These are phyloP conservation scores for Pistacia vera DNA, from an alignment of 345 rosid species.

Conservation along the genomic window DNA sequence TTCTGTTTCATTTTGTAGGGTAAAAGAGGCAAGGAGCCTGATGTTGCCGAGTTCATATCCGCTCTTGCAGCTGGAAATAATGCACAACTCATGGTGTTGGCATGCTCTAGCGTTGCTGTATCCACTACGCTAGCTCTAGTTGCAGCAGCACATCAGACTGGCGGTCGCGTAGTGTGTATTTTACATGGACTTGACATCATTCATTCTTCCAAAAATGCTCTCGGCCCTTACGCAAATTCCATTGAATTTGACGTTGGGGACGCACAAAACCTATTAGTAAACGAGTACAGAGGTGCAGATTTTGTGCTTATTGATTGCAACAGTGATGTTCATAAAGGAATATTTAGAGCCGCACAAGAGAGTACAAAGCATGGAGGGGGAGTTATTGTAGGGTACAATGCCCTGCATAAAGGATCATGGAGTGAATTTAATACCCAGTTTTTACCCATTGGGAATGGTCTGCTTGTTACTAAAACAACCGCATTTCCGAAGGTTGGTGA, in stretches of 20 bases:
- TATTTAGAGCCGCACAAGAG: conserved; percentile 30
- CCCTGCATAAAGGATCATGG: conserved; percentile 31
- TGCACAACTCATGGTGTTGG: conserved; percentile 51
- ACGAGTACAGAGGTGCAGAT: conserved; percentile 38
- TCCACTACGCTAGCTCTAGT: conserved; percentile 37
- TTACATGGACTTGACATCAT: conserved; percentile 10
- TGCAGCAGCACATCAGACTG: conserved; percentile 54
- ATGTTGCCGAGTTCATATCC: conserved; percentile 55
- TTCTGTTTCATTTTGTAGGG: conserved; percentile 27
- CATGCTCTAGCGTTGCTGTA: conserved; percentile 14
- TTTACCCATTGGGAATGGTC: conserved; percentile 57
- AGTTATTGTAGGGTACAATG: conserved; percentile 50
- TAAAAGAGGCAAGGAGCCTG: conserved; percentile 45
- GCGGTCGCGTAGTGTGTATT: conserved; percentile 43
- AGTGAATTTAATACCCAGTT: conserved; percentile 33
- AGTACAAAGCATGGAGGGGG: conserved; percentile 20
- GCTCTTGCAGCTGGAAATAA: conserved; percentile 64
- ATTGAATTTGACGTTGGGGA: conserved; percentile 41
- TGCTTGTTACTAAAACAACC: conserved; percentile 34
- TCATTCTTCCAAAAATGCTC: conserved; percentile 13
- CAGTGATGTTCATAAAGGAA: conserved; percentile 19
- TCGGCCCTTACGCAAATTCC: conserved; percentile 25
- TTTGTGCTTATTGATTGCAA: conserved; percentile 51
- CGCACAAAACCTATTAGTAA: conserved; percentile 27
- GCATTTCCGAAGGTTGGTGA: not conserved